Evolutionary conservation across 305 asterid species (phyloP), one percentile per base, ranked within the genome.

Genomic region (Fraxinus floribunda): DNA sequence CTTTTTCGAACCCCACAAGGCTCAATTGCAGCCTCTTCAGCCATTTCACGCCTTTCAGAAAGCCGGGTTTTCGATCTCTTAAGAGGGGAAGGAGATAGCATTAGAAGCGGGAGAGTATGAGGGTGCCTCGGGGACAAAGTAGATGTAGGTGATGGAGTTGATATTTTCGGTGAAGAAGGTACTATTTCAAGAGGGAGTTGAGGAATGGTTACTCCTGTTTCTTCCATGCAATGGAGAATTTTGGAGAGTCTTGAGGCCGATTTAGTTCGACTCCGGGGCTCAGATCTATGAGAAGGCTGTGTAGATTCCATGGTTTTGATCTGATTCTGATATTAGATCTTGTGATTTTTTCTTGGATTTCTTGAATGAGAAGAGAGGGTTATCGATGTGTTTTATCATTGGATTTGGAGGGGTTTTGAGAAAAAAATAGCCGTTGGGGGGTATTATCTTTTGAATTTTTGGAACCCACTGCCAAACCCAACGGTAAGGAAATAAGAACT

Each of bases 41-140:
- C 94, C 64, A 75, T 11, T 11, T 93, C 97, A 30, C 83, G 80
- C 86, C 81, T 86, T 35, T 90, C 94, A 0, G 83, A 57, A 1
- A 83, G 86, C n/a, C 91, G 95, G 72, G 90, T 75, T 84, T 81
- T 93, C 8, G 97, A 89, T 81, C 86, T 88, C 32, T 88, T 88
- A 1, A 77, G 84, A 77, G 95, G 93, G n/a, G 97, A 90, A 82
- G 98, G 92, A 2, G 99, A 91, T 4, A 87, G 90, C 82, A 91
- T 84, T 0, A 95, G 85, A 71, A 94, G 90, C 78, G 95, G 93
- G 16, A 87, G 89, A 68, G 89, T 85, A 84, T 87, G 85, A 44
- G 97, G 94, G 0, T 93, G 95, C 79, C 73, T 82, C 1, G 94
- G 93, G 1, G 96, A 90, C 7, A 88, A 62, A 2, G 90, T 84